Percentiles rank a stretch among this genome's conserved stretches.
These are phyloP conservation scores for Fragilaria crotonensis DNA, from an alignment of 108 stramenopile genomes.

Conservation along the genomic window DNA sequence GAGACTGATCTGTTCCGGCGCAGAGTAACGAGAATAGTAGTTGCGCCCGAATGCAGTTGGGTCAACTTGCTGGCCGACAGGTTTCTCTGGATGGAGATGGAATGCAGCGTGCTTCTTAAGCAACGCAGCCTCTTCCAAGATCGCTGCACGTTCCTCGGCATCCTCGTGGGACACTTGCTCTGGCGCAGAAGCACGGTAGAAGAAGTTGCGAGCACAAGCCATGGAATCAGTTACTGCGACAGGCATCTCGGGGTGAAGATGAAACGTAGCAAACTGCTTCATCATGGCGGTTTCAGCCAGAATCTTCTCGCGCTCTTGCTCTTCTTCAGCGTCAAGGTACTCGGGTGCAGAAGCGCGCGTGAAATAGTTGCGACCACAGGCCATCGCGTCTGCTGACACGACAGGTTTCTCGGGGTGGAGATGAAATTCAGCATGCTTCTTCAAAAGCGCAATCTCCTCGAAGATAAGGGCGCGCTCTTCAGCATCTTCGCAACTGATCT, in stretches of 20 bases:
- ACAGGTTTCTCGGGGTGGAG: conserved; percentile 60
- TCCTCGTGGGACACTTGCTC: conserved; percentile 13
- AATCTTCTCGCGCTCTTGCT: conserved; percentile 34
- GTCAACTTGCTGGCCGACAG: conserved; percentile 16
- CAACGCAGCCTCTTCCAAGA: conserved; percentile 20
- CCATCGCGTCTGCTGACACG: conserved; percentile 21
- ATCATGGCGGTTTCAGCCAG: conserved; percentile 38
- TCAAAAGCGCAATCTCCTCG: conserved; percentile 37
- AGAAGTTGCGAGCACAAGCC: conserved; percentile 54
- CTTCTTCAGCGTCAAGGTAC: conserved; percentile 2
- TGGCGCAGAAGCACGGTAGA: conserved; percentile 51
- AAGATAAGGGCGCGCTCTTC: conserved; percentile 54
- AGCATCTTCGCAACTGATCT: conserved; percentile 26
- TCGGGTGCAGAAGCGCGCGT: conserved; percentile 42
- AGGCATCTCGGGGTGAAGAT: conserved; percentile 54
- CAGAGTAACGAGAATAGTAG: conserved; percentile 65
- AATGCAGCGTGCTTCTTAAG: conserved; percentile 30
- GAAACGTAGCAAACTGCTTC: conserved; percentile 49
- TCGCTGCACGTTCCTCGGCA: conserved; percentile 25
- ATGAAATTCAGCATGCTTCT: conserved; percentile 41
- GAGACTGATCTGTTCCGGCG: conserved; percentile 32
- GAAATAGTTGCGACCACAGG: conserved; percentile 58
- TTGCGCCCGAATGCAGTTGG: conserved; percentile 42
- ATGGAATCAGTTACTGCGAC: conserved; percentile 23
- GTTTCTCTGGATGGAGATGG: conserved; percentile 32